Conservation (phyloP, 1,284 basidiomycete genomes). For the Fomitopsis betulina region DNA sequence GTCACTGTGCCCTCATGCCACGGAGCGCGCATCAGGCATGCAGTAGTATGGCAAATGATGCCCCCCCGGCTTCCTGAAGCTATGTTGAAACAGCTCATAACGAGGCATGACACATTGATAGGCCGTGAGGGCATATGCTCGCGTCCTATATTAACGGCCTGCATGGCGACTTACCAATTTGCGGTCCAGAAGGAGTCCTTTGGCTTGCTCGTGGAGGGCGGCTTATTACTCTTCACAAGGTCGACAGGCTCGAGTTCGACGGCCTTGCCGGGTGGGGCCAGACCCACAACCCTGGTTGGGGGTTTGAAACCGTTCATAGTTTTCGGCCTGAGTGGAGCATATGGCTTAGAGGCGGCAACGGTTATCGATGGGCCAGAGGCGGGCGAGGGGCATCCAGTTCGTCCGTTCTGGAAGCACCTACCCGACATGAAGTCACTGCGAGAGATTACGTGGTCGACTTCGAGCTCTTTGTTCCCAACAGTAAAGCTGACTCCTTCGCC, state of each 20-base stretch:
- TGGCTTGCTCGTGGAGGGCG: conserved; percentile 8
- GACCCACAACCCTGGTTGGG: conserved; percentile 12
- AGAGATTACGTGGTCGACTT: conserved; percentile 57
- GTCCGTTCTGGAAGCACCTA: conserved; percentile 48
- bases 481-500: conserved; percentile 50
- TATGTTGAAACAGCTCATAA: not conserved
- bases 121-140: no score
- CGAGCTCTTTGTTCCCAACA: conserved; percentile 67
- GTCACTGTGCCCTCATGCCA: no score
- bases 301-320: conserved; percentile 27
- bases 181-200: conserved; percentile 54
- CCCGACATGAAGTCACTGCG: conserved; percentile 60
- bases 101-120: no score
- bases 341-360: conserved; percentile 35
- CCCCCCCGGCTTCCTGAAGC: not conserved
- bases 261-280: conserved; percentile 20
- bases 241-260: conserved; percentile 41
- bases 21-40: conserved; percentile 4
- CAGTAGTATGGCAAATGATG: not conserved
- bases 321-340: conserved; percentile 37
- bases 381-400: conserved; percentile 15
- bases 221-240: conserved; percentile 23
- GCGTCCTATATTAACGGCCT: not conserved
- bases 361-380: conserved; percentile 18
- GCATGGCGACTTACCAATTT: conserved; percentile 47